Percentiles rank a stretch among this genome's conserved stretches.
These are phyloP conservation scores for Sonneratia alba DNA, from an alignment of 345 rosid species.

Conservation along the genomic window DNA sequence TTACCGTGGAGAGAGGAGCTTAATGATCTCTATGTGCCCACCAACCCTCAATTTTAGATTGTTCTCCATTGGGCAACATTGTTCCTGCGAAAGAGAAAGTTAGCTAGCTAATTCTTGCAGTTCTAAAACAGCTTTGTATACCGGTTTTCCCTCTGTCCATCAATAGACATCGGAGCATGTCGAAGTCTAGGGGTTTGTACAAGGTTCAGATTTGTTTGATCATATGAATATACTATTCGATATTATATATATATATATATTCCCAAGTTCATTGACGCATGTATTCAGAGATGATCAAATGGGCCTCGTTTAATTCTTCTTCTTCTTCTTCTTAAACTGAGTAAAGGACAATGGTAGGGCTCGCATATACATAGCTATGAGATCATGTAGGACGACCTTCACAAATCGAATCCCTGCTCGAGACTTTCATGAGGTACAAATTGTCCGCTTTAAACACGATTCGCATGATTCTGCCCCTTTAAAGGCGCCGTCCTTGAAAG, in stretches of 20 bases:
- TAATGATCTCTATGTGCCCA: not conserved
- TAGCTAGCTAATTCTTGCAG: not conserved
- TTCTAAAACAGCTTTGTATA: too few relatives aligned
- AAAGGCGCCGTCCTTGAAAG: too few relatives aligned
- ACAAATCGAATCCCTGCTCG: not conserved
- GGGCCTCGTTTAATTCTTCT: too few relatives aligned
- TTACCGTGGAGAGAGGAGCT: not conserved
- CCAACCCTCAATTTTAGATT: not conserved
- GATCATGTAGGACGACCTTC: not conserved
- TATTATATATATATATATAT: too few relatives aligned
- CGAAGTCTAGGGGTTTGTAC: not conserved
- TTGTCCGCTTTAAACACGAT: too few relatives aligned
- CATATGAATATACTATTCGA: too few relatives aligned
- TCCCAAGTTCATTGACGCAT: not conserved
- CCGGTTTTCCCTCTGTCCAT: too few relatives aligned
- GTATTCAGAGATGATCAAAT: too few relatives aligned
- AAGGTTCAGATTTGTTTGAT: not conserved
- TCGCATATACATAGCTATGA: not conserved
- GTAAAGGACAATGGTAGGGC: not conserved
- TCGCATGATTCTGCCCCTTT: too few relatives aligned
- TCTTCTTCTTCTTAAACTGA: not conserved
- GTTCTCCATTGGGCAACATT: not conserved
- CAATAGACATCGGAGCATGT: too few relatives aligned
- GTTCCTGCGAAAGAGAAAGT: not conserved
- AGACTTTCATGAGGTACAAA: too few relatives aligned